These are phyloP conservation scores for Akanthomyces uredinophilus DNA, from an alignment of 2,329 filamentous ascomycete genomes.

Conservation along the genomic window DNA sequence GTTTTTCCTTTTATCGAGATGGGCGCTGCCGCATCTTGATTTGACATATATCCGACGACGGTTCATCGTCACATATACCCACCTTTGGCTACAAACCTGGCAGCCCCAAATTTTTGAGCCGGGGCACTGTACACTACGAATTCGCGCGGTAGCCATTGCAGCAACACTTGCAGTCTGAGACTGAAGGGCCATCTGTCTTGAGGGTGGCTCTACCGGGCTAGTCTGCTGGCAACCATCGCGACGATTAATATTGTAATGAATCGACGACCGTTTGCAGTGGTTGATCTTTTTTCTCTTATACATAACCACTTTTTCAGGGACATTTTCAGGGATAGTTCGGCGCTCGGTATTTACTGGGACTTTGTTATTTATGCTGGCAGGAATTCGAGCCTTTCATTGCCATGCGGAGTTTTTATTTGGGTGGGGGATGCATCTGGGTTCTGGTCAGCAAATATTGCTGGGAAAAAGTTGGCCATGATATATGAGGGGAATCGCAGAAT, in stretches of 20 bases:
- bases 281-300: not conserved
- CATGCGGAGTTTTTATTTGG: not conserved
- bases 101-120: not conserved
- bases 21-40: conserved; percentile 1
- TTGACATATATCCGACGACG: conserved; percentile 6
- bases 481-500: conserved; percentile 5
- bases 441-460: conserved; percentile 9
- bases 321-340: not conserved
- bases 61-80: conserved; percentile 4
- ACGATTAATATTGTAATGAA: conserved; percentile 13
- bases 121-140: conserved; percentile 12
- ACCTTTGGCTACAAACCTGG: conserved; percentile 7
- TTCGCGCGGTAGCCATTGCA: not conserved
- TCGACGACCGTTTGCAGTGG: conserved; percentile 1
- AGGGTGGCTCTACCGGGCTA: not conserved
- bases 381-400: not conserved
- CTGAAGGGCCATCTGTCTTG: not conserved
- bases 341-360: not conserved
- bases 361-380: not conserved
- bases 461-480: conserved; percentile 3
- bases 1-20: not conserved
- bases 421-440: not conserved
- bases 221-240: conserved; percentile 2
- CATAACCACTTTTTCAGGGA: conserved; percentile 6
- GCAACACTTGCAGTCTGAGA: not conserved